Evolutionary conservation across 2,329 filamentous ascomycete genomes (phyloP).

Genomic region (Sporothrix luriei): DNA sequence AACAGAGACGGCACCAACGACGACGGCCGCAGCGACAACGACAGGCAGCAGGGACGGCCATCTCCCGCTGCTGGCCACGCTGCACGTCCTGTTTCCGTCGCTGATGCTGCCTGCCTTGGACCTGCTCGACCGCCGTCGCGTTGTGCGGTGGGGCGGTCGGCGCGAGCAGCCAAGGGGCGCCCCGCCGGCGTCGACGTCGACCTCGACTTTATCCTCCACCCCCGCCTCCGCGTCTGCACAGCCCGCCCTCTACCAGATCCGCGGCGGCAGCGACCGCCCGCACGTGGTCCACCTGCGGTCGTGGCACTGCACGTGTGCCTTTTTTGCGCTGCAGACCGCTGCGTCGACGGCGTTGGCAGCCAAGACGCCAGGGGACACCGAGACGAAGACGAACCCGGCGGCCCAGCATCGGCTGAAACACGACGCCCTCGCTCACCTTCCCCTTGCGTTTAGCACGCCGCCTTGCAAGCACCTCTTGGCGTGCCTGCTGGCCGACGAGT

Average conservation of each 20-base stretch:
- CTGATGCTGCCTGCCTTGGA: slow-evolving; percentile 83
- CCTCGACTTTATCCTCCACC: too few relatives aligned
- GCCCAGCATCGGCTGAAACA: slow-evolving; percentile 19
- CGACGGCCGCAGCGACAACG: too few relatives aligned
- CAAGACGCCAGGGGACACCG: slow-evolving; percentile 29
- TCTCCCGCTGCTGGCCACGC: slow-evolving; percentile 67
- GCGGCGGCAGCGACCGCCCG: slow-evolving; percentile 38
- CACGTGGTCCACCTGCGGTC: slow-evolving; percentile 74
- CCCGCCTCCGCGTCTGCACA: slow-evolving; percentile 33
- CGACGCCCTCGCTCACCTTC: slow-evolving; percentile 19
- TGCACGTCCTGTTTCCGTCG: slow-evolving; percentile 83
- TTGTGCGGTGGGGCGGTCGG: slow-evolving; percentile 56
- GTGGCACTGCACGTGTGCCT: slow-evolving; percentile 91
- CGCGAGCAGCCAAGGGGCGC: slow-evolving; percentile 28
- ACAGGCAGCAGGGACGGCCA: slow-evolving; percentile 39
- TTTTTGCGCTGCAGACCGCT: slow-evolving; percentile 66
- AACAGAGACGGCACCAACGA: slow-evolving; percentile 19
- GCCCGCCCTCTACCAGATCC: slow-evolving; percentile 35
- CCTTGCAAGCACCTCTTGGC: slow-evolving; percentile 90
- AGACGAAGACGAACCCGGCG: slow-evolving; percentile 28
- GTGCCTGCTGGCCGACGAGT: slow-evolving; percentile 72
- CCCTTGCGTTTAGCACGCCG: slow-evolving; percentile 39
- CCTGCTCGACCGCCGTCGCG: slow-evolving; percentile 75
- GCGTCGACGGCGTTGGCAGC: slow-evolving; percentile 20
- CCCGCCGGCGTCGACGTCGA: too few relatives aligned